Percentiles rank a stretch among this genome's conserved stretches.
phyloP scores from a whole-genome alignment of 2,329 filamentous ascomycete species.

The Aspergillus spinulosporus region DNA sequence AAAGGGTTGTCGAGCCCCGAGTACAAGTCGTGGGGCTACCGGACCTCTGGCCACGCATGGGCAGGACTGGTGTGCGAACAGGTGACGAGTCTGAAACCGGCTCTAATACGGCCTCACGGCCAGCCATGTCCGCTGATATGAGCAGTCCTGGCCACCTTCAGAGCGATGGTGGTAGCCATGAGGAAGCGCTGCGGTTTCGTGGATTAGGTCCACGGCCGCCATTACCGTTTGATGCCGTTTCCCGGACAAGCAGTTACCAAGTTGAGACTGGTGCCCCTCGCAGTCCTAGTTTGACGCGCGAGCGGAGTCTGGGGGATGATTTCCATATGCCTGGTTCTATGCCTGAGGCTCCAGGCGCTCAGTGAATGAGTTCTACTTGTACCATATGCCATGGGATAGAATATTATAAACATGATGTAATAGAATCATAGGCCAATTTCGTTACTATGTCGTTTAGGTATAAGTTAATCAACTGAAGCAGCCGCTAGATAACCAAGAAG shows the following conservation, averaged over 20 bases:
- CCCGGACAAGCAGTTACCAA: conserved; percentile 38
- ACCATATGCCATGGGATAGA: conserved; percentile 3
- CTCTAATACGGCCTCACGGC: conserved; percentile 34
- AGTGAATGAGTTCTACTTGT: conserved; percentile 21
- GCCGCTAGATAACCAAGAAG: neutral
- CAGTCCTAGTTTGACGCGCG: conserved; percentile 35
- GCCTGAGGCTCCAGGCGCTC: conserved; percentile 30
- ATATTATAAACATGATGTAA: neutral
- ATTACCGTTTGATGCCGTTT: conserved; percentile 34
- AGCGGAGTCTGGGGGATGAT: conserved; percentile 35
- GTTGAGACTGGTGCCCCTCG: conserved; percentile 34
- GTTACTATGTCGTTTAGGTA: conserved; percentile 18
- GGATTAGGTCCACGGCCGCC: conserved; percentile 30
- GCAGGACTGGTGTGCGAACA: conserved; percentile 46
- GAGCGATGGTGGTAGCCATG: conserved; percentile 24
- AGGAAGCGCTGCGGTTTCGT: conserved; percentile 39
- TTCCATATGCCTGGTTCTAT: conserved; percentile 44
- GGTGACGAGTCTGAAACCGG: conserved; percentile 45
- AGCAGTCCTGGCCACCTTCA: conserved; percentile 23
- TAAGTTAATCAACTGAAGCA: neutral
- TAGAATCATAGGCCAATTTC: conserved; percentile 10
- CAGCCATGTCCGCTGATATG: conserved; percentile 31
- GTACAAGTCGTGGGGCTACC: conserved; percentile 66
- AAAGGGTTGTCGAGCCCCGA: conserved; percentile 64
- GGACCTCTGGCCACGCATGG: conserved; percentile 62